A percentile compares a stretch with the other conserved stretches of the same genome.
Evolutionary conservation across 805 yeast genomes (phyloP).

Genomic region (Saturnispora quitensis): DNA sequence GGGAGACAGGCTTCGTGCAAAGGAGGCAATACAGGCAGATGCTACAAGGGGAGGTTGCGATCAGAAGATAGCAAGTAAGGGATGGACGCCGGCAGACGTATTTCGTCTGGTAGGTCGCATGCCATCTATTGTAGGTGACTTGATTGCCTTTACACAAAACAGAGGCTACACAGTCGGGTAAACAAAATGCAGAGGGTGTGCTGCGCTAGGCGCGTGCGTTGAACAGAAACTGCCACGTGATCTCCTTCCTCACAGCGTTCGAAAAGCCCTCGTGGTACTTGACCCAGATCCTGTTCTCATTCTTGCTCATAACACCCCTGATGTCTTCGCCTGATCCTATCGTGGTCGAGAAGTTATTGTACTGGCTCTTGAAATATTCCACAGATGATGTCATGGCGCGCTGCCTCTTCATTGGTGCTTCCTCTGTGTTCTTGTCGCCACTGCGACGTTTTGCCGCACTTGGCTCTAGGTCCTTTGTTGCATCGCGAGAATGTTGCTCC

Average conservation of each 20-base stretch:
- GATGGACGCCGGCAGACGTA: too few relatives aligned
- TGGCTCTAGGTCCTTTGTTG: background rate
- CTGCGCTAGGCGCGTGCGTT: too few relatives aligned
- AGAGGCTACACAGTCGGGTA: too few relatives aligned
- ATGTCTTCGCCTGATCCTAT: background rate
- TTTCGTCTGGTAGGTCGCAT: too few relatives aligned
- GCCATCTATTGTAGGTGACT: too few relatives aligned
- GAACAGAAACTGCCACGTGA: slow-evolving; percentile 68
- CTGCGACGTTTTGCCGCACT: background rate
- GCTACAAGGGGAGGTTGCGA: too few relatives aligned
- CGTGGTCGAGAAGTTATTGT: slow-evolving; percentile 15
- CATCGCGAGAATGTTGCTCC: background rate
- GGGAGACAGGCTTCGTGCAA: too few relatives aligned
- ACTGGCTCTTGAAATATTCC: slow-evolving; percentile 38
- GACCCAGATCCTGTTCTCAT: slow-evolving; percentile 58
- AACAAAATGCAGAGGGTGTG: too few relatives aligned
- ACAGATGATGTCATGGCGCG: slow-evolving; percentile 19
- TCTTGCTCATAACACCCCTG: slow-evolving; percentile 16
- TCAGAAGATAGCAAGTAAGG: too few relatives aligned
- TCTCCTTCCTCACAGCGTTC: slow-evolving; percentile 78
- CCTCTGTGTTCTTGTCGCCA: background rate
- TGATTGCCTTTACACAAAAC: too few relatives aligned
- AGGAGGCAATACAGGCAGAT: too few relatives aligned
- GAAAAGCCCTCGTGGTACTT: slow-evolving; percentile 88
- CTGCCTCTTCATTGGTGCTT: background rate